Percentiles rank a stretch among this genome's conserved stretches.
These are phyloP conservation scores for Clonostachys byssicola DNA, from an alignment of 2,329 filamentous ascomycete genomes.

Conservation along the genomic window DNA sequence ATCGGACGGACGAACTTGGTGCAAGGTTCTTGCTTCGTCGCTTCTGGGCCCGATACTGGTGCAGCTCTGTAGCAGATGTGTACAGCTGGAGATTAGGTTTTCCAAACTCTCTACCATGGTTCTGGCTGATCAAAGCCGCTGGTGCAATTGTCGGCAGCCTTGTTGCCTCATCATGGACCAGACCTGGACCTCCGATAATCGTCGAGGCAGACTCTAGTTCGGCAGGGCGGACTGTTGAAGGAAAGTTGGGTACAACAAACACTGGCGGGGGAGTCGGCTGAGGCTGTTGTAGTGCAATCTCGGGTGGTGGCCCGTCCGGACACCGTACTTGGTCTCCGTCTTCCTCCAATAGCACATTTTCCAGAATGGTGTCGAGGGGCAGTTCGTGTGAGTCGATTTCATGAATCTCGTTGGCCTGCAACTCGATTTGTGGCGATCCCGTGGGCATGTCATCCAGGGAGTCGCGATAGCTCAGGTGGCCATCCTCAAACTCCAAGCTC, in stretches of 20 bases:
- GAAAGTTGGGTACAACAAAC: not conserved
- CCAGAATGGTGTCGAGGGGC: constrained; percentile 19
- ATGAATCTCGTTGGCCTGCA: constrained; percentile 44
- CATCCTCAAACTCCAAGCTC: constrained; percentile 22
- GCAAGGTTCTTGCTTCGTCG: constrained; percentile 35
- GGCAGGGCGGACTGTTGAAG: constrained; percentile 7
- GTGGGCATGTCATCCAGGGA: not conserved
- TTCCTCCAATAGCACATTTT: constrained; percentile 3
- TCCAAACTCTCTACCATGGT: constrained; percentile 8
- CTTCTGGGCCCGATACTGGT: constrained; percentile 13
- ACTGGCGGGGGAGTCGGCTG: constrained; percentile 13
- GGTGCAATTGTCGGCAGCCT: constrained; percentile 10
- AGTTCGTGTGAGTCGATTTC: constrained; percentile 45
- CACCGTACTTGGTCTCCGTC: constrained; percentile 6
- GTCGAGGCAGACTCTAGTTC: constrained; percentile 13
- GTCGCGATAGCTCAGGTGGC: constrained; percentile 35
- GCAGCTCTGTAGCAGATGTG: constrained; percentile 23
- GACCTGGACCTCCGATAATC: too few relatives aligned
- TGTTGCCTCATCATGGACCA: too few relatives aligned
- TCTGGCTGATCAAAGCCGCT: constrained; percentile 12
- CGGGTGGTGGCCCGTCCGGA: not conserved
- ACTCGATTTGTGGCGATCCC: constrained; percentile 25
- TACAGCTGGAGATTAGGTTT: constrained; percentile 31
- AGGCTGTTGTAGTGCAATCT: constrained; percentile 8
- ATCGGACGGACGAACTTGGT: constrained; percentile 43